phyloP scores from a whole-genome alignment of 2,329 filamentous ascomycete genomes.

The Fusarium sp. region DNA sequence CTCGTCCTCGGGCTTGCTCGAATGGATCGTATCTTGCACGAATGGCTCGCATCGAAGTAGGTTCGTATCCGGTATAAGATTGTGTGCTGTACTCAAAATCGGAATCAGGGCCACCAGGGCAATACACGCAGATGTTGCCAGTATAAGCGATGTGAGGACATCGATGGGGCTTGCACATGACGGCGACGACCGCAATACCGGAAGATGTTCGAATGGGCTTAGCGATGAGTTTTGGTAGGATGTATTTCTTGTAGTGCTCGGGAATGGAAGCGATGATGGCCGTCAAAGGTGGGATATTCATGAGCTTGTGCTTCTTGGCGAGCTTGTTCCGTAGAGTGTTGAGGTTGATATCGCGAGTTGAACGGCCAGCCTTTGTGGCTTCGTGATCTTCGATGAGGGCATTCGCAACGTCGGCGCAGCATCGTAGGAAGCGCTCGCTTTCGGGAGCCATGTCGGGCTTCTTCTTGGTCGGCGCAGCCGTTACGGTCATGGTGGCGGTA shows the following conservation, averaged over 20 bases:
- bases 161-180: constrained; percentile 99
- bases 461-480: constrained; percentile 74
- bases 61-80: constrained; percentile 98
- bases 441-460: constrained; percentile 87
- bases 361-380: constrained; percentile 78
- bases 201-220: constrained; percentile 97
- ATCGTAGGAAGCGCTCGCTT: constrained; percentile 93
- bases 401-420: constrained; percentile 95
- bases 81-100: constrained; percentile 99
- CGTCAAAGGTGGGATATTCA: constrained; percentile 89
- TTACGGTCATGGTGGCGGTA: constrained; percentile 74
- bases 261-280: constrained; percentile 98
- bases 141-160: constrained; percentile 99
- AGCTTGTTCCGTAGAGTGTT: constrained; percentile 89
- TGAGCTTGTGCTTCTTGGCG: constrained; percentile 91
- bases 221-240: constrained; percentile 93
- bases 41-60: constrained; percentile 98
- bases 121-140: constrained; percentile 99
- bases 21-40: constrained; percentile 97
- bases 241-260: constrained; percentile 99
- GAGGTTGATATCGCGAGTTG: constrained; percentile 90
- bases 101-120: constrained; percentile 95
- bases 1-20: constrained; percentile 93
- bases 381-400: constrained; percentile 96
- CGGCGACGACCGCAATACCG: constrained; percentile 96